A percentile compares a stretch with the other conserved stretches of the same genome.
Evolutionary conservation across 2,329 filamentous ascomycete genomes (phyloP).

Genomic region (Diplodia mutila): DNA sequence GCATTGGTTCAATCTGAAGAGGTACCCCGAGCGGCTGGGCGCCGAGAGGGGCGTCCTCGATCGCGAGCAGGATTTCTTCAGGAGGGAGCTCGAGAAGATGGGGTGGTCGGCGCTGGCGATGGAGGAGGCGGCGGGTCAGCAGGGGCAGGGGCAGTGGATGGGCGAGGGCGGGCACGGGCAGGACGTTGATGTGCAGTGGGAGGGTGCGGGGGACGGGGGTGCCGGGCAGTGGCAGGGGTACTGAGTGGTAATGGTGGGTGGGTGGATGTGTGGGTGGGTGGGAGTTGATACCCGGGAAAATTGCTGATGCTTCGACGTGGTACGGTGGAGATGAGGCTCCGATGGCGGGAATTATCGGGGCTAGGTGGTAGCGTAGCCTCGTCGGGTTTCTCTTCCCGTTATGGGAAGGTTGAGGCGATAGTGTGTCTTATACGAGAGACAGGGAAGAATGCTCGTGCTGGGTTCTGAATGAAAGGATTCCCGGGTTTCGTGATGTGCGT

Average conservation of each 20-base stretch:
- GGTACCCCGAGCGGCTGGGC: conserved; percentile 79
- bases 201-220: background rate
- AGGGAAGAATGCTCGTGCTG: background rate
- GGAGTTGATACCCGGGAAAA: background rate
- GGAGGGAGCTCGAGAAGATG: conserved; percentile 55
- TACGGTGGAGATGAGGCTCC: too few species aligned
- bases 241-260: background rate
- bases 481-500: background rate
- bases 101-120: conserved; percentile 42
- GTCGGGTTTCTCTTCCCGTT: background rate
- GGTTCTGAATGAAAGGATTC: background rate
- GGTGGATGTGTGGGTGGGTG: background rate
- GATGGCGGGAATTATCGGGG: background rate
- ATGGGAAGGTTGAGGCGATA: background rate
- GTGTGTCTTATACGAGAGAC: background rate
- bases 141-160: background rate
- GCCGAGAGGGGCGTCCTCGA: conserved; percentile 45
- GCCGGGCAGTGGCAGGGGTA: conserved; percentile 19
- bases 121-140: background rate
- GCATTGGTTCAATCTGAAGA: conserved; percentile 89
- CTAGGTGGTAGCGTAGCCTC: background rate
- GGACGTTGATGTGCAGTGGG: conserved; percentile 10
- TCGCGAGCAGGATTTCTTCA: conserved; percentile 54
- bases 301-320: background rate
- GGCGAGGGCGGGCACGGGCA: conserved; percentile 29